Percentiles rank a stretch among this genome's conserved stretches.
phyloP scores from a whole-genome alignment of 257 asterid genomes.

The Cordia subcordata region DNA sequence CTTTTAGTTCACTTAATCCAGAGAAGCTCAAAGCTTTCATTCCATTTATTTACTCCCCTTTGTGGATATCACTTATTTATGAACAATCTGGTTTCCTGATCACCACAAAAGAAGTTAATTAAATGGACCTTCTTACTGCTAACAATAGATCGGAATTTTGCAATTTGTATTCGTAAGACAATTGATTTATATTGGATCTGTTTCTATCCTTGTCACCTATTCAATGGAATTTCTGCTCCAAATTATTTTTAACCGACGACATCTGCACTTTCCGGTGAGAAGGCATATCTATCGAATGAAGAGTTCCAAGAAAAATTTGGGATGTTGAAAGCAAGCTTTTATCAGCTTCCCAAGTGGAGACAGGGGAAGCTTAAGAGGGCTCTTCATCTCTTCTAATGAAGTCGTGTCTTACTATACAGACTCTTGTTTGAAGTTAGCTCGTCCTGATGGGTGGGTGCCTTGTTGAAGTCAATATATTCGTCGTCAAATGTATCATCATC shows the following conservation, averaged over 20 bases:
- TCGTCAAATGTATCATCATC: no score
- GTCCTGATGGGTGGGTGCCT: no score
- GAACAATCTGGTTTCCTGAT: not conserved
- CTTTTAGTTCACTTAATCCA: not conserved
- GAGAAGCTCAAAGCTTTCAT: not conserved
- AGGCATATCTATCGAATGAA: slow-evolving; percentile 58
- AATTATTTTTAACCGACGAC: not conserved
- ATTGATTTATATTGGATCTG: no score
- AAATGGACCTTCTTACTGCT: no score
- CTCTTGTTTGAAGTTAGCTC: no score
- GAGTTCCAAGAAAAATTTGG: slow-evolving; percentile 76
- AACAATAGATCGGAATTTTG: no score
- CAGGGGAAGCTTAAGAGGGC: slow-evolving; percentile 61
- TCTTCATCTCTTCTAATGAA: slow-evolving; percentile 50
- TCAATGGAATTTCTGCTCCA: not conserved
- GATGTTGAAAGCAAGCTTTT: slow-evolving; percentile 51
- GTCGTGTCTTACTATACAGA: no score
- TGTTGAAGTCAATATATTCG: no score
- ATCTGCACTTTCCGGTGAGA: slow-evolving; percentile 11
- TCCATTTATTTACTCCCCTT: not conserved
- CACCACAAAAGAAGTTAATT: no score
- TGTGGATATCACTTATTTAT: not conserved
- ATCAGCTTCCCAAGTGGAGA: slow-evolving; percentile 82
- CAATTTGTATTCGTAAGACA: no score
- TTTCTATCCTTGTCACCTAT: not conserved